Conservation (phyloP, 441 rosid genomes). For the Arabidopsis hybrid region DNA sequence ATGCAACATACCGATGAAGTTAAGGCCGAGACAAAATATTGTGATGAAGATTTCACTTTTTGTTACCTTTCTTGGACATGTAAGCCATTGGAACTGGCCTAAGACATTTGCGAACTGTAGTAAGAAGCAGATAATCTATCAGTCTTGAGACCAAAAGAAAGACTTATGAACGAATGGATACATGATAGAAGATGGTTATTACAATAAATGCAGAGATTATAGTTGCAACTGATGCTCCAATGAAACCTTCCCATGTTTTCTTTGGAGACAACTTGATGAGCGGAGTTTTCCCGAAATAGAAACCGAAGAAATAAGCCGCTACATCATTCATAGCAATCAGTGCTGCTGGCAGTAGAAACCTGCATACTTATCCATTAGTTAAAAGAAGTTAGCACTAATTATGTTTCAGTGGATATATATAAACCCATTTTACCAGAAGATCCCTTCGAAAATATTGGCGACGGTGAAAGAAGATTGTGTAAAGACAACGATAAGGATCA, state of each 20-base stretch:
- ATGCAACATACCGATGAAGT: neutral
- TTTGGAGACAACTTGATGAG: constrained; percentile 85
- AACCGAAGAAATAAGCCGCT: constrained; percentile 78
- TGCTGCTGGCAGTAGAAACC: constrained; percentile 89
- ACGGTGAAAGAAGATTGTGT: constrained; percentile 86
- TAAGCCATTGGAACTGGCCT: constrained; percentile 80
- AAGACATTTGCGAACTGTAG: constrained; percentile 77
- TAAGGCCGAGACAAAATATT: neutral
- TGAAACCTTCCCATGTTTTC: constrained; percentile 93
- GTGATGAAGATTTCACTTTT: neutral
- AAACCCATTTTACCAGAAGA: constrained; percentile 53
- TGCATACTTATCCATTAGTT: constrained; percentile 39
- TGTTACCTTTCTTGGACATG: constrained; percentile 89
- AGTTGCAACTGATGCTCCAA: constrained; percentile 82
- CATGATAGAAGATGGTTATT: constrained; percentile 30
- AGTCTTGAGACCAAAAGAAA: constrained; percentile 9
- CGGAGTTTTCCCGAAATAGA: constrained; percentile 84
- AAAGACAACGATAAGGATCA: constrained; percentile 90
- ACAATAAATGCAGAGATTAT: constrained; percentile 74
- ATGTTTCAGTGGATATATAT: neutral
- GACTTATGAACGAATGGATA: neutral
- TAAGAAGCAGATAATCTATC: constrained; percentile 12
- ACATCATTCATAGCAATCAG: constrained; percentile 77
- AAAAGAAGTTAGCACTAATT: neutral
- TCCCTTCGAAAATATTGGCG: constrained; percentile 93